phyloP scores from a whole-genome alignment of 2,329 filamentous ascomycete genomes.

The Cladosporium sp. region DNA sequence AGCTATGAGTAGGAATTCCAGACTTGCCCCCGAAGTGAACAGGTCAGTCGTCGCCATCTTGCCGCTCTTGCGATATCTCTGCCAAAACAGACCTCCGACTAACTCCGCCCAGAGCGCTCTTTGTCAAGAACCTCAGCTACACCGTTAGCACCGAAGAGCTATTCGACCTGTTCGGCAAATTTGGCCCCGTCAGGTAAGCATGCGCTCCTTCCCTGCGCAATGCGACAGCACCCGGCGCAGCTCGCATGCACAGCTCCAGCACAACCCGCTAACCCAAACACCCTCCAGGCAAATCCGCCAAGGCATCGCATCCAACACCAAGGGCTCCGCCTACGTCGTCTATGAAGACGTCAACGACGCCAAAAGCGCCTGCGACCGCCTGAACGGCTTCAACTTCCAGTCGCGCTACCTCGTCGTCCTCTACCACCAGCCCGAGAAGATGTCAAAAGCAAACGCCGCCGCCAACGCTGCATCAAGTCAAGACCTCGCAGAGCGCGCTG shows the following conservation, averaged over 20 bases:
- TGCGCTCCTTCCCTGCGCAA: not conserved
- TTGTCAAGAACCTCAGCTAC: constrained; percentile 99
- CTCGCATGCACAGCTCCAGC: not conserved
- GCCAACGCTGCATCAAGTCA: constrained; percentile 19
- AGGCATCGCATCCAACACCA: constrained; percentile 94
- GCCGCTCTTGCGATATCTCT: not conserved
- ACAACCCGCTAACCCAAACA: constrained; percentile 14
- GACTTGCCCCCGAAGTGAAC: constrained; percentile 99
- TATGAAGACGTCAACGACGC: constrained; percentile 99
- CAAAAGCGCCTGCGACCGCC: constrained; percentile 97
- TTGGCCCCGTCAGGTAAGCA: constrained; percentile 81
- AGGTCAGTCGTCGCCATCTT: constrained; percentile 58
- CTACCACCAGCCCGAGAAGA: constrained; percentile 75
- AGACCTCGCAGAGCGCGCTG: constrained; percentile 87
- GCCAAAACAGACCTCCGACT: constrained; percentile 3
- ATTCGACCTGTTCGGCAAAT: constrained; percentile 98
- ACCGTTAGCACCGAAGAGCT: constrained; percentile 97
- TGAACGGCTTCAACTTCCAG: constrained; percentile 99
- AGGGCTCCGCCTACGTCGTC: constrained; percentile 97
- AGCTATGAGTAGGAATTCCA: constrained; percentile 94
- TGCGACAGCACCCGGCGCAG: constrained; percentile 30
- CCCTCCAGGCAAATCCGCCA: constrained; percentile 84
- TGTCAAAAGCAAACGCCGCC: constrained; percentile 59
- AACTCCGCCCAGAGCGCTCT: constrained; percentile 72
- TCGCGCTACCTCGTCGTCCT: constrained; percentile 93